phyloP scores from a whole-genome alignment of 2,329 filamentous ascomycete species.

The Calonectria hongkongensis region DNA sequence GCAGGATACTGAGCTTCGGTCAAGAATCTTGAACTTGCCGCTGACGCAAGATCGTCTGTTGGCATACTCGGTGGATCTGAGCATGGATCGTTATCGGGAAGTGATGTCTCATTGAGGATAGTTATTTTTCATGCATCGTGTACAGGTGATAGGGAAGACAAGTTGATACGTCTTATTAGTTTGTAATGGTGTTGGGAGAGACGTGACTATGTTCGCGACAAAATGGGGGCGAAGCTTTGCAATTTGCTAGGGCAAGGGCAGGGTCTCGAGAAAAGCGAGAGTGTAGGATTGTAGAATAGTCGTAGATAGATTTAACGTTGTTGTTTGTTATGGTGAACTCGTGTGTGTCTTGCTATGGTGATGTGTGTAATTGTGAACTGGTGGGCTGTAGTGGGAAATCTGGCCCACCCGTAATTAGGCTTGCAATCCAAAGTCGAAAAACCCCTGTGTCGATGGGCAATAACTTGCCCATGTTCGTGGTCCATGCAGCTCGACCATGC shows the following conservation, averaged over 20 bases:
- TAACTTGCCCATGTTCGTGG: neutral
- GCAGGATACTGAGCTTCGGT: slow-evolving; percentile 61
- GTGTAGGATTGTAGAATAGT: slow-evolving; percentile 54
- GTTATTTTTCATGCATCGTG: slow-evolving; percentile 22
- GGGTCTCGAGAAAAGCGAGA: slow-evolving; percentile 33
- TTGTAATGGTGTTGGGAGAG: slow-evolving; percentile 47
- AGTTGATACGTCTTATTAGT: slow-evolving; percentile 33
- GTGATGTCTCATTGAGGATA: slow-evolving; percentile 71
- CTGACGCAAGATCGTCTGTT: slow-evolving; percentile 84
- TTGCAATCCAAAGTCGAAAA: neutral
- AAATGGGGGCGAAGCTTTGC: slow-evolving; percentile 29
- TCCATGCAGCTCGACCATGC: too few relatives aligned
- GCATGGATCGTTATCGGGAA: slow-evolving; percentile 80
- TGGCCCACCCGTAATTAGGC: neutral
- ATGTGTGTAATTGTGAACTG: neutral
- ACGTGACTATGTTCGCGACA: slow-evolving; percentile 26
- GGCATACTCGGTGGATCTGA: slow-evolving; percentile 81
- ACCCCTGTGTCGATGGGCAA: neutral
- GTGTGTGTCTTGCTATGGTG: neutral
- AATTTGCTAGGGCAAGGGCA: slow-evolving; percentile 25
- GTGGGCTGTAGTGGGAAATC: neutral
- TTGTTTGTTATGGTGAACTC: slow-evolving; percentile 16
- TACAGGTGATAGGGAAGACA: slow-evolving; percentile 19
- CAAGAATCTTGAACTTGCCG: slow-evolving; percentile 74
- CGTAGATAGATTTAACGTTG: slow-evolving; percentile 45